Evolutionary conservation across 768 basidiomycete genomes (phyloP).

Genomic region (Boletus vinaceobasis): DNA sequence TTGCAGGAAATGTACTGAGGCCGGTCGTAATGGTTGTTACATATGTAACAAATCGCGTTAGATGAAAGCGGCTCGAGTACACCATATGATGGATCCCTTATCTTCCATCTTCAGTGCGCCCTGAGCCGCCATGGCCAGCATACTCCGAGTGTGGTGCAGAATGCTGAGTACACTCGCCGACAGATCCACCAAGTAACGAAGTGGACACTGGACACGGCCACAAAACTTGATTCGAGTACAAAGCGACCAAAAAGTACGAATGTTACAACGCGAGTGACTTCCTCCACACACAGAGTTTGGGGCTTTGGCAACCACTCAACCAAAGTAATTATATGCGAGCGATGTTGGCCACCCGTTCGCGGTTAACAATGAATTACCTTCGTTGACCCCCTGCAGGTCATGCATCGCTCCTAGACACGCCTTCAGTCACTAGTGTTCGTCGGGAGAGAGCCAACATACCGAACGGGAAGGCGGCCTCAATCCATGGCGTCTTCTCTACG

Average conservation of each 20-base stretch:
- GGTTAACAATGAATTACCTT: constrained; percentile 50
- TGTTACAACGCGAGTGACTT: background rate
- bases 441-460: constrained; percentile 41
- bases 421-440: background rate
- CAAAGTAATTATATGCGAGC: constrained; percentile 55
- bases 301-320: constrained; percentile 7
- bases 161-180: background rate
- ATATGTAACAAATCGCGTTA: background rate
- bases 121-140: too few species aligned
- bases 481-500: constrained; percentile 40
- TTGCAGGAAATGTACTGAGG: background rate
- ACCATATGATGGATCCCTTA: too few species aligned
- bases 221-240: constrained; percentile 1
- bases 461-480: constrained; percentile 53
- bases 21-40: background rate
- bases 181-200: background rate
- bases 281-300: background rate
- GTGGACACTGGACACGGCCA: too few species aligned
- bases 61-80: background rate
- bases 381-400: constrained; percentile 55
- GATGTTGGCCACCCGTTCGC: constrained; percentile 45
- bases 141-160: background rate
- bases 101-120: background rate
- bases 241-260: constrained; percentile 3
- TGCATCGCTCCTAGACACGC: constrained; percentile 47